phyloP scores from a whole-genome alignment of 441 rosid genomes.

The Melastoma candidum region DNA sequence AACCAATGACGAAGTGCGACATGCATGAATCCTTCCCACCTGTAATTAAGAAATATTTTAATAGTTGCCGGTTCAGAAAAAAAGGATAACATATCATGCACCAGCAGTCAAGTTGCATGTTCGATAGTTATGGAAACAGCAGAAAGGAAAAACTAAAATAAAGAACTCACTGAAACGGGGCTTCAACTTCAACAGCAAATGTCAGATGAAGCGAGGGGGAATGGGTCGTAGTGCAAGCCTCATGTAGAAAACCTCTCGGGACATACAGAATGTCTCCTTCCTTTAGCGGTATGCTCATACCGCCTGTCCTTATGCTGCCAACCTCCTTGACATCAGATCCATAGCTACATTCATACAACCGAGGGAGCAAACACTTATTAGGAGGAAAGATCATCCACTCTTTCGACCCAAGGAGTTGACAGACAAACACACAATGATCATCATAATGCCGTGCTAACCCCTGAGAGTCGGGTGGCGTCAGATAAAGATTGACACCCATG shows the following conservation, averaged over 20 bases:
- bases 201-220: conserved; percentile 43
- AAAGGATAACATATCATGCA: background rate
- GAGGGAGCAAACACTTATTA: conserved; percentile 31
- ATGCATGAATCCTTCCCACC: conserved; percentile 63
- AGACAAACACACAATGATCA: conserved; percentile 58
- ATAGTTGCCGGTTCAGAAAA: background rate
- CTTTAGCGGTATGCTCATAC: conserved; percentile 23
- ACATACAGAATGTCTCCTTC: conserved; percentile 59
- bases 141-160: background rate
- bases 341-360: conserved; percentile 35
- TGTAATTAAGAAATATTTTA: conserved; percentile 16
- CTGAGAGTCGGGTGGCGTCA: conserved; percentile 56
- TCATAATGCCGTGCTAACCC: conserved; percentile 52
- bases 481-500: conserved; percentile 52
- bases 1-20: conserved; percentile 35
- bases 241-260: conserved; percentile 55
- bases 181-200: conserved; percentile 55
- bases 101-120: background rate
- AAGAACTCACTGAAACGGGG: conserved; percentile 54
- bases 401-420: conserved; percentile 48
- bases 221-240: conserved; percentile 32
- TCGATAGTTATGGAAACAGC: background rate
- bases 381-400: conserved; percentile 38
- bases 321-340: conserved; percentile 13
- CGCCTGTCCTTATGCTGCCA: conserved; percentile 14